Evolutionary conservation across 176 grass and related monocot genomes (phyloP).

Genomic region (Melocanna baccifera): DNA sequence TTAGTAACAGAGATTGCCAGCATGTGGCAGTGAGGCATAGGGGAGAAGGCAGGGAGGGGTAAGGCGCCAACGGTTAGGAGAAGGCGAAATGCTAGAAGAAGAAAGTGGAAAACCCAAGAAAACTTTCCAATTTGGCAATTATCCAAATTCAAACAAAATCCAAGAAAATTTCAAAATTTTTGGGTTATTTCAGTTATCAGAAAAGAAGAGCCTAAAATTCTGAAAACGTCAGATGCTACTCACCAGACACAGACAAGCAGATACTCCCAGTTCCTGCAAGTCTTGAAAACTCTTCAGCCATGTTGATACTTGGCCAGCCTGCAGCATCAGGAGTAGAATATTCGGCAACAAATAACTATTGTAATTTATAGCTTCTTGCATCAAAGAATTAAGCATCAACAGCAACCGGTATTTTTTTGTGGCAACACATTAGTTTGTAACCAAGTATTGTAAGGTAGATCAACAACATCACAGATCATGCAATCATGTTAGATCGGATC

Average conservation of each 20-base stretch:
- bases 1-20: too few species aligned
- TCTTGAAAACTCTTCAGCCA: neutral
- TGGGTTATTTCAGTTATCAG: too few species aligned
- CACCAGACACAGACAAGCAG: neutral
- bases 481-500: neutral
- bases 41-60: too few species aligned
- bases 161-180: too few species aligned
- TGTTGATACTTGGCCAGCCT: neutral
- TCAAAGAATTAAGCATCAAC: neutral
- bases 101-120: too few species aligned
- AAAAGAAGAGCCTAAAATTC: neutral
- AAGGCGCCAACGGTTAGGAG: too few species aligned
- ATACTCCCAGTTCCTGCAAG: neutral
- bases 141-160: too few species aligned
- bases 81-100: too few species aligned
- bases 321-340: neutral
- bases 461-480: neutral
- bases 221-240: neutral
- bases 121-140: too few species aligned
- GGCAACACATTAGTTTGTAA: neutral
- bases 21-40: too few species aligned
- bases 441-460: neutral
- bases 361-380: neutral
- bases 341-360: neutral
- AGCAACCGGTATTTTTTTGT: neutral